Percentiles rank a stretch among this genome's conserved stretches.
These are phyloP conservation scores for Penicillium ucsense DNA, from an alignment of 495 filamentous ascomycete genomes.

Conservation along the genomic window DNA sequence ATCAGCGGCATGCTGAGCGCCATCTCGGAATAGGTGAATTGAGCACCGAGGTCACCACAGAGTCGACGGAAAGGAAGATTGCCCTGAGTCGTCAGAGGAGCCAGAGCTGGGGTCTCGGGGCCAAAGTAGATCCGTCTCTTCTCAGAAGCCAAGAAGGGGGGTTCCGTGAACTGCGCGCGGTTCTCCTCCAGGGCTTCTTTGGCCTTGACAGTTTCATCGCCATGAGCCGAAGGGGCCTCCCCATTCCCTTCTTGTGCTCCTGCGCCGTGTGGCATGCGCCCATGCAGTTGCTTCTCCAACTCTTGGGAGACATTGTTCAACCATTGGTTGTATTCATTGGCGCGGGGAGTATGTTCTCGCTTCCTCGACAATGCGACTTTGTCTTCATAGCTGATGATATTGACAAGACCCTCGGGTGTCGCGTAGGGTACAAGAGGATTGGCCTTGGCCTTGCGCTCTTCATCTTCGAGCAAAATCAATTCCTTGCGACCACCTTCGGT, in stretches of 20 bases:
- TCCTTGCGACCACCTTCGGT: conserved; percentile 71
- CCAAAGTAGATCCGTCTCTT: conserved; percentile 91
- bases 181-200: conserved; percentile 48
- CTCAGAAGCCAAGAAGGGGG: conserved; percentile 81
- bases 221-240: conserved; percentile 1
- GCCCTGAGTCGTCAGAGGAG: conserved; percentile 89
- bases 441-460: conserved; percentile 35
- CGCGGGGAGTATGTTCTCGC: conserved; percentile 53
- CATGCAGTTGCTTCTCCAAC: conserved; percentile 38
- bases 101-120: conserved; percentile 80
- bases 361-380: conserved; percentile 65
- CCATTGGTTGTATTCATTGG: conserved; percentile 69
- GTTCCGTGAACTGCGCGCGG: conserved; percentile 68
- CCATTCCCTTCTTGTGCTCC: conserved; percentile 4
- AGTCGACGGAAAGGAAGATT: conserved; percentile 92
- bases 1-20: conserved; percentile 84
- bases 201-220: neutral
- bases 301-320: conserved; percentile 50
- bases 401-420: conserved; percentile 59
- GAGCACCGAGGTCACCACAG: conserved; percentile 81
- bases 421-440: conserved; percentile 21
- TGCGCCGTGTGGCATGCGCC: conserved; percentile 11
- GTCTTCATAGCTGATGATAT: conserved; percentile 52
- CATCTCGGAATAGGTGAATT: conserved; percentile 97
- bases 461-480: conserved; percentile 56